Conservation (phyloP, 106 monocot species). For the Acanthochlamys bracteata region DNA sequence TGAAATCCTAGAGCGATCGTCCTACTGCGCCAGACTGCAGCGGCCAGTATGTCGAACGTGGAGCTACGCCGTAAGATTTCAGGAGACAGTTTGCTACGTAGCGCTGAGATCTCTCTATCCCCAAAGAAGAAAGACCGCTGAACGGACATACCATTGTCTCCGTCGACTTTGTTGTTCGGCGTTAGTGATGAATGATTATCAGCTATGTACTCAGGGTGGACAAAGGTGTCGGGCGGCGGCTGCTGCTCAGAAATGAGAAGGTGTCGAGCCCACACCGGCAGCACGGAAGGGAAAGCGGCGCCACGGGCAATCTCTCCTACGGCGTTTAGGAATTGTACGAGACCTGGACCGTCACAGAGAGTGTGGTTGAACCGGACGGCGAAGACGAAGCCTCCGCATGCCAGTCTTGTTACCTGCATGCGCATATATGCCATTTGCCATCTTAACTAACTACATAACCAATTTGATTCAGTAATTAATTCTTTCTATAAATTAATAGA, state of each 20-base stretch:
- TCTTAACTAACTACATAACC: not conserved
- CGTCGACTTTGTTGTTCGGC: not conserved
- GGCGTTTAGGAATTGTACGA: conserved; percentile 26
- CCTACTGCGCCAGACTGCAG: conserved; percentile 17
- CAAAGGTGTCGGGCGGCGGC: not conserved
- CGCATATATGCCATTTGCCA: not conserved
- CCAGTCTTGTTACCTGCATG: conserved; percentile 30
- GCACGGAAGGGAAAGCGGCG: conserved; percentile 9
- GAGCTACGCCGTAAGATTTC: conserved; percentile 2
- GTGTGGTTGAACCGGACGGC: conserved; percentile 25
- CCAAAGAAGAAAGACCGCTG: conserved; percentile 18
- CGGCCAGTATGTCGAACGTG: conserved; percentile 17
- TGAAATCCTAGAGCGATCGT: conserved; percentile 1
- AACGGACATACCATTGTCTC: not conserved
- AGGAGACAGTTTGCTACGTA: not conserved
- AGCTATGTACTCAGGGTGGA: conserved; percentile 13
- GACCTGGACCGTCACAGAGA: conserved; percentile 24
- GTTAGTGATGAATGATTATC: not conserved
- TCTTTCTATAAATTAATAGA: too few relatives aligned
- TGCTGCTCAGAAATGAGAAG: not conserved
- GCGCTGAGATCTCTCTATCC: not conserved
- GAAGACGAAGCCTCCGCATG: conserved; percentile 23
- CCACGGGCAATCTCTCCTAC: conserved; percentile 33
- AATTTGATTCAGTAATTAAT: not conserved
- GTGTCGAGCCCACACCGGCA: conserved; percentile 19